Evolutionary conservation across 768 basidiomycete species (phyloP), one percentile per base, ranked within the genome.

Genomic region (Amanita exitialis): DNA sequence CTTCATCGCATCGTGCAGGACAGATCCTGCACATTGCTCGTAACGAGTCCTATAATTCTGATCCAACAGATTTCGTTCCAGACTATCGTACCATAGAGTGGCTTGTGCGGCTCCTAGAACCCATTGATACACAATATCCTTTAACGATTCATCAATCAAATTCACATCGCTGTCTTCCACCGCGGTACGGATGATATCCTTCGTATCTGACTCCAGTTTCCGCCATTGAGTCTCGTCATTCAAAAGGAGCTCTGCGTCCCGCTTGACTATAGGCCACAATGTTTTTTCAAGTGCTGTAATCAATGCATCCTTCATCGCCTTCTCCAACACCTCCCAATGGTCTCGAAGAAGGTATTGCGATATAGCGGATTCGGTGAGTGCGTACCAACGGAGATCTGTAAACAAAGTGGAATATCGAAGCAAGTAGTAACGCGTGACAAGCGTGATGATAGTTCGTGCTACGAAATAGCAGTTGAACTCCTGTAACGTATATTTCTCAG

Each of bases 391-490:
- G 8, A 47, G 34, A 13, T 30, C 46, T 13, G 18, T 1, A 34
- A 28, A 21, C 23, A 23, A 23, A 23, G 2, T 4, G 3, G 10
- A 20, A 6, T 47, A 34, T 20, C 23, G 46, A 23, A 47, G 30
- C 34, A 47, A 16, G 16, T 35, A 28, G 16, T 47, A 32, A 4
- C 45, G 34, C 4, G 30, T 30, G n/a, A 36, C 18, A 15, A 47
- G 45, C 4, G 45, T 20, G 3, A 28, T 47, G 20, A 47, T 47
- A 27, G 45, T 36, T 10, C 45, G 45, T 35, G 45, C 45, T 18
- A 47, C 12, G 15, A 47, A 47, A 32, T 47, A 47, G 45, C 45
- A 47, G 32, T 47, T 47, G 18, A 32, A 47, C 16, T 32, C 20
- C 6, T 46, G 44, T 27, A 45, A 30, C 13, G 44, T 45, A 32